Evolutionary conservation across 2,329 filamentous ascomycete genomes (phyloP), one percentile per base, ranked within the genome.

Genomic region (Byssochlamys sp.): DNA sequence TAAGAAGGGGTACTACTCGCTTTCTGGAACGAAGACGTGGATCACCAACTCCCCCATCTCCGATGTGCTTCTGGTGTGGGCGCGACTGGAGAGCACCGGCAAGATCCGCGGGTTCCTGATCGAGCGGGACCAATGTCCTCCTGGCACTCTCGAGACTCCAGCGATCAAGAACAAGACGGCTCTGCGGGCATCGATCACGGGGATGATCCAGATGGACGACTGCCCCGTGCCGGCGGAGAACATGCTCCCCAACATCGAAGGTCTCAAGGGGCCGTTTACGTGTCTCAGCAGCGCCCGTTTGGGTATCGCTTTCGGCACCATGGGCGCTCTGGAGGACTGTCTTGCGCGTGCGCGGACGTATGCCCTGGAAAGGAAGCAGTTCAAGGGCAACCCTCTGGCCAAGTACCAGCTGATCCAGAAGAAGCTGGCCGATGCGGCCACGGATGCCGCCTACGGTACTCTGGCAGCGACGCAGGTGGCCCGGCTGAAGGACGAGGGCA

Each of bases 321-420:
- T 96, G 73, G 94, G 94, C 60, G 92, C 94, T 1, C 78, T 99
- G 31, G 94, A 99, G 75, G 94, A 99, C 73, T 94, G 89, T 71
- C 84, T 99, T 61, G 78, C 81, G 19, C 84, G 91, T 54, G 85
- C 94, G 2, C 81, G 92, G 61, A 84, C 85, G 11, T 99, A 99
- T 71, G 84, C 91, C n/a, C 77, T 99, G 54, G 91, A 96, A 73
- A 82, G 94, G 62, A 92, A 88, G 76, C 94, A 99, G 74, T 99
- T 99, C 83, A 95, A 95, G 78, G 85, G 86, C 54, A 97, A 97
- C 73, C 91, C 92, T 0, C 81, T 99, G 55, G 94, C 92, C 48
- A 95, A 89, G 73, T 99, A 99, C 71, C 94, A 99, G 78, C 84
- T 99, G 12, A 83, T 99, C 55, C 94, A 99, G 80, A 96, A 96